Base-by-base conservation (phyloP, 225 moss, liverwort and hornwort genomes). In the Antitrichia curtipendula region DNA sequence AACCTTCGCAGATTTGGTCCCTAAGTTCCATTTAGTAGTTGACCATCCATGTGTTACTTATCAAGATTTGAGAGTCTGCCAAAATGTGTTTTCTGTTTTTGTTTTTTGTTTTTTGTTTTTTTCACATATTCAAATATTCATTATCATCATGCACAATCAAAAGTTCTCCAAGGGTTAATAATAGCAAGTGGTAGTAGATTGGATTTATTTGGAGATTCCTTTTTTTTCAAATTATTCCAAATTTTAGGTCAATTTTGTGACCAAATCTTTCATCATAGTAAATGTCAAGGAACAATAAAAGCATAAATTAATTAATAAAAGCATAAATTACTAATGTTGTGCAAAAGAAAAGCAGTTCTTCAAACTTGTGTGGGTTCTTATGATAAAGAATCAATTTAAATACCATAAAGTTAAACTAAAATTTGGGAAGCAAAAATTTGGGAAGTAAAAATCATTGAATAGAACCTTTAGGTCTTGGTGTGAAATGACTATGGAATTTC, bases 391-490 rank as follows among this genome's bases (percentile, higher is more conserved):
- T 28, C 22, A 18, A 22, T 16, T 41, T 70, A 56, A 25, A n/a
- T 40, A 28, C 15, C 1, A 7, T 31, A 41, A 83, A 49, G 49
- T 64, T 24, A 24, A 7, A 22, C 4, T 47, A 36, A 40, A 52
- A 8, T 4, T 69, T 40, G 5, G 7, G 4, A 29, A 19, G 14
- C 14, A 20, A 83, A 6, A 45, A 9, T 43, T n/a, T n/a, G 5
- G 7, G 4, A 29, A 19, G 14, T 13, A 20, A 83, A 6, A 45
- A 9, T 43, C 3, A 32, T 6, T 21, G 22, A 34, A 34, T 22
- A 23, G 8, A 36, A 53, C 0, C 0, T 13, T 74, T 8, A 34
- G 0, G 2, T 14, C 6, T 52, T 52, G 36, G 14, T 3, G 2
- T 34, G 14, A 75, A 36, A 52, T 22, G 36, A 22, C 0, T 8